Evolutionary conservation across 78 protist genomes (phyloP).

Genomic region (Isochrysis galbana): DNA sequence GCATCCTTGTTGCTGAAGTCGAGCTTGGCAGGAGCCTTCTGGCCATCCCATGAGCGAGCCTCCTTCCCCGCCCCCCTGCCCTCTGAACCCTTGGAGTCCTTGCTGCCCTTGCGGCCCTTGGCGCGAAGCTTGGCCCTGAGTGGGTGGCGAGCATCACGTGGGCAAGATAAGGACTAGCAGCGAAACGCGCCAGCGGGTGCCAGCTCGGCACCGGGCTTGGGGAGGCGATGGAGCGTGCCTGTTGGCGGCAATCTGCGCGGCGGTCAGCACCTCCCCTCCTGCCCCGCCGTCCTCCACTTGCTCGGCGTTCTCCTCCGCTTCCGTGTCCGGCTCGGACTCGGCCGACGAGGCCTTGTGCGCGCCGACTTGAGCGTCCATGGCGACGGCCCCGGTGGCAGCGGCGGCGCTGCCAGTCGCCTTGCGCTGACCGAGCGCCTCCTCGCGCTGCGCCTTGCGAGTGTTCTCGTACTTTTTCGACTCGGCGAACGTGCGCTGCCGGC

Average conservation of each 20-base stretch:
- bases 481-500: not conserved
- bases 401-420: not conserved
- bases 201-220: too few relatives aligned
- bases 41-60: not conserved
- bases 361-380: not conserved
- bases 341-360: too few relatives aligned
- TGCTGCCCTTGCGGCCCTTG: too few relatives aligned
- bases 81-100: too few relatives aligned
- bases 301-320: not conserved
- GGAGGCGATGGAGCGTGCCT: too few relatives aligned
- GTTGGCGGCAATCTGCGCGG: not conserved
- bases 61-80: not conserved
- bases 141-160: too few relatives aligned
- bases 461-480: not conserved
- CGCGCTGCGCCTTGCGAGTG: not conserved
- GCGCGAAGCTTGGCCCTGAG: too few relatives aligned
- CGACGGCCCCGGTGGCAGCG: not conserved
- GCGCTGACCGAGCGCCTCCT: not conserved
- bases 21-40: not conserved
- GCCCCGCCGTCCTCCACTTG: not conserved
- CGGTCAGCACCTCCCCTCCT: not conserved
- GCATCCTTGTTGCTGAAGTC: not conserved
- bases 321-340: not conserved
- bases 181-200: too few relatives aligned
- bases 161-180: too few relatives aligned